Percentiles rank a stretch among this genome's conserved stretches.
Conservation (phyloP, 345 rosid genomes). For the Rhizophora apiculata region DNA sequence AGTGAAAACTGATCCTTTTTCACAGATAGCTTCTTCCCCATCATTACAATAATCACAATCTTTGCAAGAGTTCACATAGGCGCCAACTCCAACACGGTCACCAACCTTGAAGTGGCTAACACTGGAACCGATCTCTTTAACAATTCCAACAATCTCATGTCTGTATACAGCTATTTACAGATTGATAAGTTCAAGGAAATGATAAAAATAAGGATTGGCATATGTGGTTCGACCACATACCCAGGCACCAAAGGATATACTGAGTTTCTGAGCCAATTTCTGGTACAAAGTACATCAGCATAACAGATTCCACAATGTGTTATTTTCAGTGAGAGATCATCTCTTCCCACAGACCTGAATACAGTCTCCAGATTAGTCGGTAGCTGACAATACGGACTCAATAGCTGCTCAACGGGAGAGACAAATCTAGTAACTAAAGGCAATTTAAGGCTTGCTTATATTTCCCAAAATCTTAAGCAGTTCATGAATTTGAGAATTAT, state of each 20-base stretch:
- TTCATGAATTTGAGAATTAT: too few species aligned
- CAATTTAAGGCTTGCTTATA: too few species aligned
- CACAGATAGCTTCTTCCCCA: constrained; percentile 52
- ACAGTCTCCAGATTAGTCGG: background rate
- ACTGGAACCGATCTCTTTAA: constrained; percentile 69
- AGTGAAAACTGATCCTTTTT: constrained; percentile 50
- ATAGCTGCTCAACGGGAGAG: background rate
- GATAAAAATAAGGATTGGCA: background rate
- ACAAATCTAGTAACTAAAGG: background rate
- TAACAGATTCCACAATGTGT: constrained; percentile 92
- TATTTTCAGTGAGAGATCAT: constrained; percentile 70
- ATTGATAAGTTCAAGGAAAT: constrained; percentile 14
- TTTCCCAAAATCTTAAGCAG: too few species aligned
- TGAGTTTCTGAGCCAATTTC: constrained; percentile 54
- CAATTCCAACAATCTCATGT: constrained; percentile 85
- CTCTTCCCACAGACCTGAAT: constrained; percentile 52
- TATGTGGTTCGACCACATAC: constrained; percentile 36
- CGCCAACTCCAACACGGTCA: constrained; percentile 88
- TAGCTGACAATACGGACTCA: background rate
- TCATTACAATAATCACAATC: constrained; percentile 67
- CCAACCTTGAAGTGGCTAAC: constrained; percentile 64
- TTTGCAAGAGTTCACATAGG: constrained; percentile 79
- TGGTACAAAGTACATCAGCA: constrained; percentile 76
- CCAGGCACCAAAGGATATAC: constrained; percentile 91
- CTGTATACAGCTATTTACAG: constrained; percentile 31